Percentiles rank a stretch among this genome's conserved stretches.
phyloP scores from a whole-genome alignment of 352 stramenopile genomes.

The Pythium chondricola region DNA sequence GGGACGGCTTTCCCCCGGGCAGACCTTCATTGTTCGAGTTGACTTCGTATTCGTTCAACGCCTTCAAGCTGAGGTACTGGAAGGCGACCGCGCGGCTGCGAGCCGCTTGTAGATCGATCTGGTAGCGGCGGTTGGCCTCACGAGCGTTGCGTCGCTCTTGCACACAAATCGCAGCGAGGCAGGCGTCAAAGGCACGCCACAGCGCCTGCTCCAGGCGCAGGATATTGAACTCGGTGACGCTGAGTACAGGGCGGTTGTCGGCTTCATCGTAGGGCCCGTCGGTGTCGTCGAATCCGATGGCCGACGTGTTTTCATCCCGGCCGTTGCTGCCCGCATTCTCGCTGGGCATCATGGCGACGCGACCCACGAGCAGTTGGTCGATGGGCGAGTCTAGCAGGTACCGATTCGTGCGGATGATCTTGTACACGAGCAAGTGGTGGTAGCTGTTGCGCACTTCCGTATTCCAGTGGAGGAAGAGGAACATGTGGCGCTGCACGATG shows the following conservation, averaged over 20 bases:
- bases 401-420: slow-evolving; percentile 46
- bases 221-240: slow-evolving; percentile 33
- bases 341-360: slow-evolving; percentile 33
- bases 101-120: slow-evolving; percentile 41
- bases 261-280: slow-evolving; percentile 19
- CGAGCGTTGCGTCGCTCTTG: slow-evolving; percentile 48
- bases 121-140: slow-evolving; percentile 55
- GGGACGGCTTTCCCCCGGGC: slow-evolving; percentile 39
- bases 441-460: slow-evolving; percentile 60
- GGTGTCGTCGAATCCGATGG: slow-evolving; percentile 14
- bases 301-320: slow-evolving; percentile 19
- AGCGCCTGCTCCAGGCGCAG: slow-evolving; percentile 58
- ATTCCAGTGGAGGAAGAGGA: slow-evolving; percentile 76
- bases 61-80: slow-evolving; percentile 39
- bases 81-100: slow-evolving; percentile 49
- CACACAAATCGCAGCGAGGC: slow-evolving; percentile 50
- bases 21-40: slow-evolving; percentile 46
- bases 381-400: slow-evolving; percentile 60
- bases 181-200: slow-evolving; percentile 73
- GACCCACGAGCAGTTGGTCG: slow-evolving; percentile 58
- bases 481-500: slow-evolving; percentile 72
- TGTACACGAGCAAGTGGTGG: slow-evolving; percentile 73
- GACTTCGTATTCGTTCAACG: slow-evolving; percentile 25
- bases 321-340: slow-evolving; percentile 23
- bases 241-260: slow-evolving; percentile 22